Evolutionary conservation across 1,284 basidiomycete species (phyloP), one percentile per base, ranked within the genome.

Genomic region (Tilletia horrida): DNA sequence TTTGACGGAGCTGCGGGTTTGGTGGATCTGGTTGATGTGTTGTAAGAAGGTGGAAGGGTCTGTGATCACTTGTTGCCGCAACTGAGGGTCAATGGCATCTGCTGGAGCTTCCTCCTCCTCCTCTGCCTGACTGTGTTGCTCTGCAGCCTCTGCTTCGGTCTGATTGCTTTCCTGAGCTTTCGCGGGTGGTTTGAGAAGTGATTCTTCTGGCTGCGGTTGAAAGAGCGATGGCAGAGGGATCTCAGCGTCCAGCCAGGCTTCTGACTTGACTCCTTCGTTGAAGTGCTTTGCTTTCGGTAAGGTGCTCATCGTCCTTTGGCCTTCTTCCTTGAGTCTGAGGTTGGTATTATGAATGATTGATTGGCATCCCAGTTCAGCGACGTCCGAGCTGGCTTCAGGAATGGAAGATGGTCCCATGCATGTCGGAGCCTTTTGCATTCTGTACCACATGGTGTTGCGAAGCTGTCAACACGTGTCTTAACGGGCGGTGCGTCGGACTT

Each of bases 161-260:
- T 48, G 45, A 11, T 40, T 40, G 6, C 35, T 11, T 40, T 40
- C 35, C 35, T 40, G 35, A 11, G 35, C 35, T 40, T 40, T 40
- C 35, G 35, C 6, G 4, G 11, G 35, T 40, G 35, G 11, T 40
- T 40, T 40, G 35, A 6, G 21, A 4, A 52, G 21, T n/a, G 55
- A 31, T 40, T 59, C 55, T 31, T 59, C 55, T 40, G 55, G 29
- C 7, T 29, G 9, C 18, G 27, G 55, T 25, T 21, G 18, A 27
- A 31, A 59, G 14, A 59, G 55, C 55, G 55, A 59, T 16, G 55
- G 55, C 7, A 59, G 55, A 16, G 55, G 55, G 29, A 59, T 59
- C 55, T 59, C 55, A 16, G 55, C 55, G n/a, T 59, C 55, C 2
- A 59, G 55, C 55, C 55, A 59, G 27, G 55, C 55, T 59, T 59